A percentile compares a stretch with the other conserved stretches of the same genome.
phyloP scores from a whole-genome alignment of 192 early-diverging fungal species.

The Coemansia brasiliensis region DNA sequence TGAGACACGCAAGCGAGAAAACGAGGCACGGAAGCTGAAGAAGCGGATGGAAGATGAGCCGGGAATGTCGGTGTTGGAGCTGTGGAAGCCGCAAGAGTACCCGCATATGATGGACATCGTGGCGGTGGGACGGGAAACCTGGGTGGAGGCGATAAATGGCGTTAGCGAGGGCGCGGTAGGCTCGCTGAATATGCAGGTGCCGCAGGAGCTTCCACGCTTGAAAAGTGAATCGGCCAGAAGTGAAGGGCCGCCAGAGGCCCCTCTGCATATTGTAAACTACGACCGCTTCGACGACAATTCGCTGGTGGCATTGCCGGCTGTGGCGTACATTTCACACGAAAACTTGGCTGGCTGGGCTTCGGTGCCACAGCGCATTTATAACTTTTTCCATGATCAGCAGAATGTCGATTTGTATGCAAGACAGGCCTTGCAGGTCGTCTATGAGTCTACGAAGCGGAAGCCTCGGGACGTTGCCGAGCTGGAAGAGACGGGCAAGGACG shows the following conservation, averaged over 20 bases:
- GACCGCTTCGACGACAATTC: conserved; percentile 31
- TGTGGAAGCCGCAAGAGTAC: conserved; percentile 50
- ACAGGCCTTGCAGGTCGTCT: conserved; percentile 51
- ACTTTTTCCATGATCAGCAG: conserved; percentile 57
- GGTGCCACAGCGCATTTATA: conserved; percentile 42
- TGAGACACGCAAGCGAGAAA: conserved; percentile 38
- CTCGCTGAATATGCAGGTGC: conserved; percentile 39
- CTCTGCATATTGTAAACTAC: conserved; percentile 35
- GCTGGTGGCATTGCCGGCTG: conserved; percentile 28
- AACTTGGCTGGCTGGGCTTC: conserved; percentile 46
- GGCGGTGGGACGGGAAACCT: conserved; percentile 50
- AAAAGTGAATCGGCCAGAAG: too few species aligned
- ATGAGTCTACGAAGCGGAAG: conserved; percentile 34
- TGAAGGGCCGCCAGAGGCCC: too few species aligned
- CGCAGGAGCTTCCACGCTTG: conserved; percentile 15
- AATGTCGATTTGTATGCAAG: conserved; percentile 47
- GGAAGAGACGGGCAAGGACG: conserved; percentile 32
- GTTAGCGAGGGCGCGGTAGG: conserved; percentile 45
- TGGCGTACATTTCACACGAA: conserved; percentile 44
- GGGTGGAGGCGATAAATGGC: conserved; percentile 49
- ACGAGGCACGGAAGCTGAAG: conserved; percentile 27
- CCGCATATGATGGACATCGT: conserved; percentile 50
- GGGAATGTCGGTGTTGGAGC: conserved; percentile 22
- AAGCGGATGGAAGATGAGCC: conserved; percentile 23
- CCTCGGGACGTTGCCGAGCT: conserved; percentile 30